Evolutionary conservation across 176 grass and related monocot genomes (phyloP).

Genomic region (Eleusine coracana): DNA sequence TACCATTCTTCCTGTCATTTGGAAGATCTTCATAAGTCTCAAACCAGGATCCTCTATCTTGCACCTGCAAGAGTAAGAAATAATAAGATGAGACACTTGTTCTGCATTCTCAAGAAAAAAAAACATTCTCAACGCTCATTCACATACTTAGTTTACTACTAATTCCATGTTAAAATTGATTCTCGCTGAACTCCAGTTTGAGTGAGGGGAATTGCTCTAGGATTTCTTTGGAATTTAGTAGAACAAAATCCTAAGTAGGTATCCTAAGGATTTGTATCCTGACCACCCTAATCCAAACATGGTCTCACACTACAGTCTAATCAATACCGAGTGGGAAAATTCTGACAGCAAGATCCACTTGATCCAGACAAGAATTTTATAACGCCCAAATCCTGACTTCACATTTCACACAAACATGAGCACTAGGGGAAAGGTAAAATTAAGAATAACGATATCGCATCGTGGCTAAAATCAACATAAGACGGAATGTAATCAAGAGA

Average conservation of each 20-base stretch:
- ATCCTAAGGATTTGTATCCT: neutral
- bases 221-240: neutral
- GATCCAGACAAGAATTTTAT: neutral
- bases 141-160: neutral
- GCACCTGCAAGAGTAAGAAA: conserved; percentile 58
- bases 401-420: neutral
- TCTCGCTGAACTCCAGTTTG: neutral
- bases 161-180: neutral
- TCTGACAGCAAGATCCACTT: neutral
- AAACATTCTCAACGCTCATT: neutral
- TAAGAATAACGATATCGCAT: neutral
- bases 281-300: neutral
- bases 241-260: neutral
- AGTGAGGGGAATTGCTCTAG: neutral
- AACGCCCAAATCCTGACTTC: conserved; percentile 1
- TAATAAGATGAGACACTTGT: neutral
- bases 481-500: conserved; percentile 9
- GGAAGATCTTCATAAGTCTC: conserved; percentile 69
- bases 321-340: neutral
- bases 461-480: neutral
- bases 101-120: neutral
- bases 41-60: conserved; percentile 80
- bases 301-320: neutral
- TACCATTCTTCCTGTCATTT: conserved; percentile 55
- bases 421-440: neutral